phyloP scores from a whole-genome alignment of 129 eudicot species.

The Lactuca saligna region DNA sequence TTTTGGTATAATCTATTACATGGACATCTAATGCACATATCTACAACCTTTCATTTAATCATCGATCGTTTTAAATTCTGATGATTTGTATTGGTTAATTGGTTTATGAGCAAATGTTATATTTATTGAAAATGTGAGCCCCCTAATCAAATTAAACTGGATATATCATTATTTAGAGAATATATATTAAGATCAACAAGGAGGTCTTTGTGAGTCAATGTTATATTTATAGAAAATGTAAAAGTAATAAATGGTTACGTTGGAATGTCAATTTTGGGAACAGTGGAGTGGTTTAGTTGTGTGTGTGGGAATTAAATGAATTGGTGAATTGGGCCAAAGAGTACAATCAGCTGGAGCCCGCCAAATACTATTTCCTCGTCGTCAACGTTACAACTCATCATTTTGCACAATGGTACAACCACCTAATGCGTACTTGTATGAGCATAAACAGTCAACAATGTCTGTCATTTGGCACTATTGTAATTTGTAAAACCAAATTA shows the following conservation, averaged over 20 bases:
- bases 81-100: too few species aligned
- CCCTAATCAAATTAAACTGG: too few species aligned
- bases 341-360: conserved; percentile 26
- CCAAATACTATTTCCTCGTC: conserved; percentile 25
- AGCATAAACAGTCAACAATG: conserved; percentile 27
- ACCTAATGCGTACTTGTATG: conserved; percentile 20
- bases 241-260: conserved; percentile 11
- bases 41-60: too few species aligned
- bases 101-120: too few species aligned
- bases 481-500: conserved; percentile 25
- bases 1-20: too few species aligned
- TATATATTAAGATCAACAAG: background rate
- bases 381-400: conserved; percentile 14
- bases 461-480: conserved; percentile 18
- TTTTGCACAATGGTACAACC: conserved; percentile 36
- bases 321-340: background rate
- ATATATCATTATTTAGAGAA: too few species aligned
- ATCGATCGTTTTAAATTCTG: too few species aligned
- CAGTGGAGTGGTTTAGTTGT: conserved; percentile 28
- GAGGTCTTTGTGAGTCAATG: background rate
- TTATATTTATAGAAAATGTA: background rate
- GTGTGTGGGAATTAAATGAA: conserved; percentile 23
- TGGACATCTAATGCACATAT: too few species aligned
- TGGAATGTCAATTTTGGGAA: conserved; percentile 30
- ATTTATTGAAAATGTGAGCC: too few species aligned